phyloP scores from a whole-genome alignment of 495 filamentous ascomycete species.

The Tuber microsphaerosporum region DNA sequence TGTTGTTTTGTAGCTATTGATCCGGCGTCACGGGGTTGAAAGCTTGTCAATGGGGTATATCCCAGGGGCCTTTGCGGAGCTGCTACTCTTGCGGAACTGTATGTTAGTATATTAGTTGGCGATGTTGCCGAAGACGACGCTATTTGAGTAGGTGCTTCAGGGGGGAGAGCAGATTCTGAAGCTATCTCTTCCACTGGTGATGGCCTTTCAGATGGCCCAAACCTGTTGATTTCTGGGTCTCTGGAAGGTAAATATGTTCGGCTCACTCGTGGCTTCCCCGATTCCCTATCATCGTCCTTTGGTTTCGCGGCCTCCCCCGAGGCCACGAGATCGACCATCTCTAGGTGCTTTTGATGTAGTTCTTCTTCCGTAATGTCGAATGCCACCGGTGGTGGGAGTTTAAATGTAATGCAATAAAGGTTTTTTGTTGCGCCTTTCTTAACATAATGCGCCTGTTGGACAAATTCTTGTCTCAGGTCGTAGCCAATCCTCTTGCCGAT shows the following conservation, averaged over 20 bases:
- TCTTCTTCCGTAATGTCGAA: background rate
- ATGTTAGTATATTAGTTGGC: background rate
- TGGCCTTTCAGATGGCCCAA: background rate
- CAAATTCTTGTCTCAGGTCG: background rate
- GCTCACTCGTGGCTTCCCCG: background rate
- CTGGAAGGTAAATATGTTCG: background rate
- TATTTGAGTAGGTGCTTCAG: background rate
- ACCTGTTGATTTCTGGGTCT: background rate
- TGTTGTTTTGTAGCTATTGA: background rate
- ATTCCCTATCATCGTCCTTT: background rate
- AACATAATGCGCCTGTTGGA: background rate
- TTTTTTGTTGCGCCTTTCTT: background rate
- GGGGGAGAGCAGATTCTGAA: background rate
- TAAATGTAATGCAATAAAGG: constrained; percentile 1
- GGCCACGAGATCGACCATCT: background rate
- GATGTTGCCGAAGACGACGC: background rate
- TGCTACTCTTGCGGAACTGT: background rate
- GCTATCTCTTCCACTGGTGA: background rate
- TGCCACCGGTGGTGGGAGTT: background rate
- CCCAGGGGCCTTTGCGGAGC: background rate
- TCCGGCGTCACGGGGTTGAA: background rate
- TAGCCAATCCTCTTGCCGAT: background rate
- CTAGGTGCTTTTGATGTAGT: background rate
- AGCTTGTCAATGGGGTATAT: background rate
- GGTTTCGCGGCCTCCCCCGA: background rate